phyloP scores from a whole-genome alignment of 164 flowering plant genomes.

The Kalanchoe fedtschenkoi region DNA sequence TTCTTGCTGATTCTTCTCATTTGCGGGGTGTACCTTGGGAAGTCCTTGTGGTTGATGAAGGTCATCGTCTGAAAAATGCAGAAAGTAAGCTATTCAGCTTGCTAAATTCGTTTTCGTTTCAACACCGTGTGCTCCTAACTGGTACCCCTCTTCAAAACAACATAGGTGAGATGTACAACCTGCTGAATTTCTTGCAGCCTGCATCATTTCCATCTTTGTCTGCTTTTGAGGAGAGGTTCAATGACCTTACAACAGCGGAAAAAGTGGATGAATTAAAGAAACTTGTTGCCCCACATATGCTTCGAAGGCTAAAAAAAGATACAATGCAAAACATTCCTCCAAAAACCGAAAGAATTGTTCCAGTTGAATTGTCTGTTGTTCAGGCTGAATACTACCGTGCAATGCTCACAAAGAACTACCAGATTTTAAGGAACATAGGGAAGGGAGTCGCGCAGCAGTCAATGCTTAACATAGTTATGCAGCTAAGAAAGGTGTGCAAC shows the following conservation, averaged over 20 bases:
- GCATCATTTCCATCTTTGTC: constrained; percentile 85
- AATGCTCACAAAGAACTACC: constrained; percentile 96
- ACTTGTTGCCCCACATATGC: constrained; percentile 99
- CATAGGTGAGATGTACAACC: constrained; percentile 91
- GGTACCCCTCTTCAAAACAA: constrained; percentile 99
- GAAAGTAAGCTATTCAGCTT: constrained; percentile 87
- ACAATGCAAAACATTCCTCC: constrained; percentile 98
- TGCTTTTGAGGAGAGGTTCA: constrained; percentile 84
- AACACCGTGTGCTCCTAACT: constrained; percentile 88
- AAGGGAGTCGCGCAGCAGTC: constrained; percentile 95
- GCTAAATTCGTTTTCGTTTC: constrained; percentile 86
- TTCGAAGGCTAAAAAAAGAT: constrained; percentile 95
- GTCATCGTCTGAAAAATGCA: constrained; percentile 92
- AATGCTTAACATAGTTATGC: constrained; percentile 98
- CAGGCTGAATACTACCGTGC: constrained; percentile 99
- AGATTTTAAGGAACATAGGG: constrained; percentile 78
- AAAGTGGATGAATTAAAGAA: constrained; percentile 95
- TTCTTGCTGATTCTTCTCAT: constrained; percentile 79
- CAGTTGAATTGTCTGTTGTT: constrained; percentile 91
- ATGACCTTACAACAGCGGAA: constrained; percentile 87
- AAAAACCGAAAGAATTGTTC: constrained; percentile 91
- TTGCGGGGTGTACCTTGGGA: constrained; percentile 96
- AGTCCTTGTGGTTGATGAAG: constrained; percentile 98
- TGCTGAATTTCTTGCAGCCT: constrained; percentile 95
- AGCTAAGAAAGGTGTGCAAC: constrained; percentile 92